phyloP scores from a whole-genome alignment of 352 stramenopile genomes.

The Phytopythium vexans region DNA sequence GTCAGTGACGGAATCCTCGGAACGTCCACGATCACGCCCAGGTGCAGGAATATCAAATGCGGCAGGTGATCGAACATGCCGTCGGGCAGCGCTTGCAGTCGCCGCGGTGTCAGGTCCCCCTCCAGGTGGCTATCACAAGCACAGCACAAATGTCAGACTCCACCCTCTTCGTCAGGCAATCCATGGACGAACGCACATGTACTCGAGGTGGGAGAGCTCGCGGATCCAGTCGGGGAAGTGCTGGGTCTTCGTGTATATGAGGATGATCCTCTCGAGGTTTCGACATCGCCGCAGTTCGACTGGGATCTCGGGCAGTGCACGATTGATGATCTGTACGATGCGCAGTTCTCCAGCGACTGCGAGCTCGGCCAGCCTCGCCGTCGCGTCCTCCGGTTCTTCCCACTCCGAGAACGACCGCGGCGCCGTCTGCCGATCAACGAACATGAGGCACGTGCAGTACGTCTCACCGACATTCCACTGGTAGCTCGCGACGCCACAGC shows the following conservation, averaged over 20 bases:
- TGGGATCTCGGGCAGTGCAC: constrained; percentile 26
- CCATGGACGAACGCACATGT: constrained; percentile 20
- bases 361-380: constrained; percentile 19
- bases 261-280: constrained; percentile 31
- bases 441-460: constrained; percentile 37
- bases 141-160: neutral
- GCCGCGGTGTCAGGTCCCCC: constrained; percentile 27
- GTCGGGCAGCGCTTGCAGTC: constrained; percentile 18
- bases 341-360: constrained; percentile 32
- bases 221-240: constrained; percentile 18
- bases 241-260: constrained; percentile 36
- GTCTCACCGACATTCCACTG: constrained; percentile 32
- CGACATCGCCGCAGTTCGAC: constrained; percentile 24
- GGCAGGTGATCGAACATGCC: constrained; percentile 36
- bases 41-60: constrained; percentile 36
- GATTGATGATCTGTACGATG: constrained; percentile 51
- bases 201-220: constrained; percentile 31
- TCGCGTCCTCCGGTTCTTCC: constrained; percentile 31
- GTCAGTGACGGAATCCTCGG: constrained; percentile 28
- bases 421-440: constrained; percentile 25
- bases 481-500: constrained; percentile 38
- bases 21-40: constrained; percentile 27
- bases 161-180: too few relatives aligned
- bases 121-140: constrained; percentile 17
- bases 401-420: constrained; percentile 35